A percentile compares a stretch with the other conserved stretches of the same genome.
phyloP scores from a whole-genome alignment of 306 rosid species.

The Sesbania bispinosa region DNA sequence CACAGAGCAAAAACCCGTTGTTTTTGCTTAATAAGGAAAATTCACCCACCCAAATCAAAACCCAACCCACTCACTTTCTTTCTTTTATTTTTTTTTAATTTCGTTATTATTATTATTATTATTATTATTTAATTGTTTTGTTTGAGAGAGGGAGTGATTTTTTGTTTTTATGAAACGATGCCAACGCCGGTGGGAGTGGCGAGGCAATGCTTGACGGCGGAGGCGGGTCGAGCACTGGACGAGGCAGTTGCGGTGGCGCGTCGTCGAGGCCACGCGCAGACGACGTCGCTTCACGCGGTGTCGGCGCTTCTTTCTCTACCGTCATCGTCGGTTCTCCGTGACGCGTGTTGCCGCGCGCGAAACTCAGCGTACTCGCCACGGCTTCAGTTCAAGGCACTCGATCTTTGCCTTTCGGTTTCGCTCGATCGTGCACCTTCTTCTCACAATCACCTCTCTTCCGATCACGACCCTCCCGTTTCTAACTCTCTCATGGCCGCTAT shows the following conservation, averaged over 20 bases:
- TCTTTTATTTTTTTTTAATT: background rate
- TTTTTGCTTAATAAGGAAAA: background rate
- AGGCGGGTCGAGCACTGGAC: slow-evolving; percentile 77
- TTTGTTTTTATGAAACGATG: slow-evolving; percentile 55
- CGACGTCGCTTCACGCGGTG: slow-evolving; percentile 89
- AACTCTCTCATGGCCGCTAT: slow-evolving; percentile 98
- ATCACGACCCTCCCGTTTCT: slow-evolving; percentile 88
- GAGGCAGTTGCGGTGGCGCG: slow-evolving; percentile 91
- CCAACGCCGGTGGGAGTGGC: slow-evolving; percentile 88
- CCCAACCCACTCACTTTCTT: background rate
- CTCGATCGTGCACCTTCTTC: slow-evolving; percentile 81
- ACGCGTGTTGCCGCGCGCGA: slow-evolving; percentile 81
- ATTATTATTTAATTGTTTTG: background rate
- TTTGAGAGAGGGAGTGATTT: background rate
- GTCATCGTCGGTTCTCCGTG: slow-evolving; percentile 68
- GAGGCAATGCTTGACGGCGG: slow-evolving; percentile 82
- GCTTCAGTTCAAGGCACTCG: slow-evolving; percentile 87
- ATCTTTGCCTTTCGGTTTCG: slow-evolving; percentile 80
- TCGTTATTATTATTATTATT: background rate
- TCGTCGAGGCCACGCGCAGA: slow-evolving; percentile 84
- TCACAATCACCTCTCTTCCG: slow-evolving; percentile 38
- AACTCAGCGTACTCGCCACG: slow-evolving; percentile 81
- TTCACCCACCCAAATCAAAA: background rate
- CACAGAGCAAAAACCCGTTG: background rate
- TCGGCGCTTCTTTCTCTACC: slow-evolving; percentile 75